phyloP scores from a whole-genome alignment of 75 land plant genomes.

The Pseudotsuga menziesii region DNA sequence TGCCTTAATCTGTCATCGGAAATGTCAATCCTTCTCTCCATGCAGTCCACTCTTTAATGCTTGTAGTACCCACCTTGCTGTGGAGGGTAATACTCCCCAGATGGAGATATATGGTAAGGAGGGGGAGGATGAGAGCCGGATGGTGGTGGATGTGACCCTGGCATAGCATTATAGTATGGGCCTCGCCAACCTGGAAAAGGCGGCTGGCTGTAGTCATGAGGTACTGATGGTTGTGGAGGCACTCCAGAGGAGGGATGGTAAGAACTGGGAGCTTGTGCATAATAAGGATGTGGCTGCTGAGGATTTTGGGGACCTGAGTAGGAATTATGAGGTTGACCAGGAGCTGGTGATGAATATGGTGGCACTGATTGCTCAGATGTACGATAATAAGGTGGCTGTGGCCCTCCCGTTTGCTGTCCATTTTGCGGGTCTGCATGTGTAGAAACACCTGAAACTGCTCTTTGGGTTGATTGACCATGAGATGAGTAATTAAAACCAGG shows the following conservation, averaged over 20 bases:
- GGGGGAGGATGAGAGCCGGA: constrained; percentile 43
- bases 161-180: constrained; percentile 71
- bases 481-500: constrained; percentile 51
- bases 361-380: constrained; percentile 23
- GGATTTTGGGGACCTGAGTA: neutral
- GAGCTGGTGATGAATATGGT: constrained; percentile 18
- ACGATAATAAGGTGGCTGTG: constrained; percentile 12
- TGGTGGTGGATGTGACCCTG: constrained; percentile 25
- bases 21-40: neutral
- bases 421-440: constrained; percentile 14
- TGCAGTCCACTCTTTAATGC: constrained; percentile 5
- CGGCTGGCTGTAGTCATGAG: constrained; percentile 77
- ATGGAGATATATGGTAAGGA: constrained; percentile 43
- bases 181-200: constrained; percentile 98
- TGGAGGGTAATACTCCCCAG: constrained; percentile 39
- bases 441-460: constrained; percentile 16
- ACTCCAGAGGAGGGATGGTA: constrained; percentile 44
- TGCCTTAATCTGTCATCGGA: neutral
- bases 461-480: constrained; percentile 29
- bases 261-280: constrained; percentile 33
- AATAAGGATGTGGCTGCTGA: constrained; percentile 44
- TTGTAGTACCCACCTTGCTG: constrained; percentile 51
- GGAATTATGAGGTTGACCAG: constrained; percentile 21
- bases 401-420: constrained; percentile 20
- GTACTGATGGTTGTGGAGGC: constrained; percentile 31